phyloP scores from a whole-genome alignment of 495 filamentous ascomycete species.

The Penicillium cataractarum region DNA sequence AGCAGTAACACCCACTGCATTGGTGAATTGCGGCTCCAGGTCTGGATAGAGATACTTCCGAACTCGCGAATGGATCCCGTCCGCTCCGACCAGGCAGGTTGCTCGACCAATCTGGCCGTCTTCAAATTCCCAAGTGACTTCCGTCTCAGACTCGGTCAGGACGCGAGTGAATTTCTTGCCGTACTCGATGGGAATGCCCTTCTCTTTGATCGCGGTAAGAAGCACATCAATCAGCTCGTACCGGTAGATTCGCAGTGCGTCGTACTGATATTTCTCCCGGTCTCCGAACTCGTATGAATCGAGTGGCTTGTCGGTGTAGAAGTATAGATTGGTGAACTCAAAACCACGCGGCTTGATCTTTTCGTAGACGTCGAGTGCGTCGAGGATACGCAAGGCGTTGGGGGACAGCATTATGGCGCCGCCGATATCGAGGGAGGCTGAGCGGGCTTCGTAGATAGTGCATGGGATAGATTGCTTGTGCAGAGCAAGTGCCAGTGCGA shows the following conservation, averaged over 20 bases:
- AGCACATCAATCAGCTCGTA: constrained; percentile 48
- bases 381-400: constrained; percentile 54
- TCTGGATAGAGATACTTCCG: constrained; percentile 41
- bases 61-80: constrained; percentile 55
- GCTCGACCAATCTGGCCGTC: constrained; percentile 40
- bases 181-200: constrained; percentile 43
- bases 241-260: constrained; percentile 52
- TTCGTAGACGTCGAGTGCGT: constrained; percentile 48
- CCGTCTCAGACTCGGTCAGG: constrained; percentile 32
- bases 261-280: constrained; percentile 44
- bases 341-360: constrained; percentile 34
- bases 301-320: constrained; percentile 42
- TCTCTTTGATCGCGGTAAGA: constrained; percentile 31
- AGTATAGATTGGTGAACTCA: constrained; percentile 45
- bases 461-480: constrained; percentile 41
- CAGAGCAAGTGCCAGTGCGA: constrained; percentile 49
- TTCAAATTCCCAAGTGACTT: constrained; percentile 45
- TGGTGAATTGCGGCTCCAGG: constrained; percentile 33
- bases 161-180: constrained; percentile 45
- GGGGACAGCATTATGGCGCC: constrained; percentile 58
- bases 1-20: constrained; percentile 33
- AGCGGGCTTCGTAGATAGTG: constrained; percentile 50
- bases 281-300: constrained; percentile 52
- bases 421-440: constrained; percentile 38
- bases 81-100: constrained; percentile 47